Conservation (phyloP, 75 land plant genomes). For the Pinus albicaulis region DNA sequence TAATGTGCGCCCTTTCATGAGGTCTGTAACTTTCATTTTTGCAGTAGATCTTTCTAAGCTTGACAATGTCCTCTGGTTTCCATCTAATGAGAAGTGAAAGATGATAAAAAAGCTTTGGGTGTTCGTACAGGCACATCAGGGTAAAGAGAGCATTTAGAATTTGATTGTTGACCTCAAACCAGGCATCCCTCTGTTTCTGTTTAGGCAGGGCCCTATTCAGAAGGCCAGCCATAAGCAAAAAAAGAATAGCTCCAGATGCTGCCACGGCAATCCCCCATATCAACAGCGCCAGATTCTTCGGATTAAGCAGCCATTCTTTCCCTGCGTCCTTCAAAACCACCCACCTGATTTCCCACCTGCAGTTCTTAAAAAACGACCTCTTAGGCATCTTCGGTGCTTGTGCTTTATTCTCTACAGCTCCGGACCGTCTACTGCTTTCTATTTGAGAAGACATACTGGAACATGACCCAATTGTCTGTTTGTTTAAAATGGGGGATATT, state of each 20-base stretch:
- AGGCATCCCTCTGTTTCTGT: conserved; percentile 49
- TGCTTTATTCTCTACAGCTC: background rate
- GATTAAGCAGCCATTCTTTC: conserved; percentile 68
- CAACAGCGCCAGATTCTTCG: conserved; percentile 66
- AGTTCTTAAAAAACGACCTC: background rate
- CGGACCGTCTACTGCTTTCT: background rate
- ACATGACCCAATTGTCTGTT: background rate
- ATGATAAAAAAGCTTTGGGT: conserved; percentile 71
- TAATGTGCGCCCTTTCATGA: conserved; percentile 74
- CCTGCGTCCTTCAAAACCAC: conserved; percentile 19
- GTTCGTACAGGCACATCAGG: conserved; percentile 70
- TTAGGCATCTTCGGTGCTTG: background rate
- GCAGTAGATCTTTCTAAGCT: conserved; percentile 66
- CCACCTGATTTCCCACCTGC: conserved; percentile 48
- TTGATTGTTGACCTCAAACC: conserved; percentile 89
- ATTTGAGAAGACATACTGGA: conserved; percentile 1
- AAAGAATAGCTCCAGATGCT: conserved; percentile 63
- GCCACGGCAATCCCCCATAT: conserved; percentile 65
- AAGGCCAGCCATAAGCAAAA: conserved; percentile 79
- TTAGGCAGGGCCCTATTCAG: conserved; percentile 51
- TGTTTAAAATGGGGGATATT: background rate
- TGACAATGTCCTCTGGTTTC: conserved; percentile 47
- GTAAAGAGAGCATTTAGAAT: conserved; percentile 84
- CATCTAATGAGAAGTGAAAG: conserved; percentile 60
- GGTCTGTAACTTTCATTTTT: conserved; percentile 66